These are phyloP conservation scores for Agaricales sp. DNA, from an alignment of 1,284 basidiomycete genomes.

Conservation along the genomic window DNA sequence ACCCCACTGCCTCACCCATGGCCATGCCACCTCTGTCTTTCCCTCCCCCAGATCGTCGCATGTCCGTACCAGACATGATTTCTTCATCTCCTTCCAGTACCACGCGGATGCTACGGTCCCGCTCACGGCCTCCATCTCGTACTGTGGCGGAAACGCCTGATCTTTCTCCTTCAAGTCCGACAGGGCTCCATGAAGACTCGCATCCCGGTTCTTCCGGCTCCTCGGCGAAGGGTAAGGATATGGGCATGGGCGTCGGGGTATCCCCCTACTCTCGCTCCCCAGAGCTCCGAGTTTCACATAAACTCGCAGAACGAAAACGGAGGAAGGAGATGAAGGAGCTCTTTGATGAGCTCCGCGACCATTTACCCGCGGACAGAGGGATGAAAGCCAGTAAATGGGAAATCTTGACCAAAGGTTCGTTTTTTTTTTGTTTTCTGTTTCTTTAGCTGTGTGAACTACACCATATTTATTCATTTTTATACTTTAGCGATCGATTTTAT, in stretches of 20 bases:
- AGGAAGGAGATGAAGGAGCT: slow-evolving; percentile 97
- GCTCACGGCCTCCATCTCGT: slow-evolving; percentile 63
- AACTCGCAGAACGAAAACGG: slow-evolving; percentile 88
- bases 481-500: slow-evolving; percentile 81
- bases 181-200: slow-evolving; percentile 24
- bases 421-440: slow-evolving; percentile 5
- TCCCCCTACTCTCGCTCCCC: slow-evolving; percentile 92
- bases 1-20: slow-evolving; percentile 19
- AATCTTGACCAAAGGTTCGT: slow-evolving; percentile 82
- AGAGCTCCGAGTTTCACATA: slow-evolving; percentile 87
- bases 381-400: slow-evolving; percentile 98
- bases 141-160: background rate
- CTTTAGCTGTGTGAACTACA: slow-evolving; percentile 4
- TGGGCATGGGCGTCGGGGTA: slow-evolving; percentile 36
- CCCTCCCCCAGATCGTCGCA: slow-evolving; percentile 47
- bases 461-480: slow-evolving; percentile 9
- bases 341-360: slow-evolving; percentile 88
- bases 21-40: slow-evolving; percentile 53
- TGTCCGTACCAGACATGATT: slow-evolving; percentile 59
- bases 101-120: slow-evolving; percentile 46
- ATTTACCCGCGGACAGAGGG: slow-evolving; percentile 81
- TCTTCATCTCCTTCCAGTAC: slow-evolving; percentile 30
- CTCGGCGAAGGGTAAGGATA: slow-evolving; percentile 16
- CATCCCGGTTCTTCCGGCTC: slow-evolving; percentile 23
- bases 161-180: background rate